Conservation (phyloP, 768 basidiomycete species). For the Tylopilus subfusipes region DNA sequence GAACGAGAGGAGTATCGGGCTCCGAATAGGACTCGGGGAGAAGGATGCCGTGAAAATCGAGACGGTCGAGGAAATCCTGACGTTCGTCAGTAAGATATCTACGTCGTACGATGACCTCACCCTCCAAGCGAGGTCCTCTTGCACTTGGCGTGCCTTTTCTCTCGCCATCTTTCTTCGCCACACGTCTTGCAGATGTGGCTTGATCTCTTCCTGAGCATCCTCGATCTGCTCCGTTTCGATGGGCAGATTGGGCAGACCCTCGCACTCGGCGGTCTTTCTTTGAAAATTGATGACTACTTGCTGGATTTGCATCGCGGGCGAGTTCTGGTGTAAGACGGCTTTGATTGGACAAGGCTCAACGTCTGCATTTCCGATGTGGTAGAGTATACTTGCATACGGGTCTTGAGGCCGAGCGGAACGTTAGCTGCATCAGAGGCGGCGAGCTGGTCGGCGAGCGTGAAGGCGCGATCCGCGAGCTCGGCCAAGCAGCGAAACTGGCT, state of each 20-base stretch:
- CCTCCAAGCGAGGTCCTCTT: constrained; percentile 10
- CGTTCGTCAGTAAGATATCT: not conserved
- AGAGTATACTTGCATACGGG: constrained; percentile 18
- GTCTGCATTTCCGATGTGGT: constrained; percentile 3
- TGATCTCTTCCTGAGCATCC: constrained; percentile 11
- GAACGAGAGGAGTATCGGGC: too few species aligned
- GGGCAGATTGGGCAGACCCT: constrained; percentile 13
- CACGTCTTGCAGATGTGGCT: constrained; percentile 9
- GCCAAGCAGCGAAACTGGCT: constrained; percentile 9
- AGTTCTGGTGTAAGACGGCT: constrained; percentile 14
- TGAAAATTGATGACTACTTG: constrained; percentile 19
- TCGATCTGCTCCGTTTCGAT: constrained; percentile 20
- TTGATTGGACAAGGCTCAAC: constrained; percentile 8
- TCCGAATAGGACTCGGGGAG: too few species aligned
- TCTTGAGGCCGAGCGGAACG: not conserved
- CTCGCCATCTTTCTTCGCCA: constrained; percentile 7
- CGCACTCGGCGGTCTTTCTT: constrained; percentile 11
- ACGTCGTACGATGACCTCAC: not conserved
- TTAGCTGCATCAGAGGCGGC: not conserved
- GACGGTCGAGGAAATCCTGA: constrained; percentile 18
- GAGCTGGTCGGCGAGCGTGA: constrained; percentile 9
- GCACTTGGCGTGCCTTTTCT: constrained; percentile 1
- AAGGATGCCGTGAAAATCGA: constrained; percentile 9
- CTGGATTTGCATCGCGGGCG: constrained; percentile 2
- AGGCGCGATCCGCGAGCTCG: constrained; percentile 21